A percentile compares a stretch with the other conserved stretches of the same genome.
These are phyloP conservation scores for Silene noctiflora DNA, from an alignment of 179 eudicot genomes.

Conservation along the genomic window DNA sequence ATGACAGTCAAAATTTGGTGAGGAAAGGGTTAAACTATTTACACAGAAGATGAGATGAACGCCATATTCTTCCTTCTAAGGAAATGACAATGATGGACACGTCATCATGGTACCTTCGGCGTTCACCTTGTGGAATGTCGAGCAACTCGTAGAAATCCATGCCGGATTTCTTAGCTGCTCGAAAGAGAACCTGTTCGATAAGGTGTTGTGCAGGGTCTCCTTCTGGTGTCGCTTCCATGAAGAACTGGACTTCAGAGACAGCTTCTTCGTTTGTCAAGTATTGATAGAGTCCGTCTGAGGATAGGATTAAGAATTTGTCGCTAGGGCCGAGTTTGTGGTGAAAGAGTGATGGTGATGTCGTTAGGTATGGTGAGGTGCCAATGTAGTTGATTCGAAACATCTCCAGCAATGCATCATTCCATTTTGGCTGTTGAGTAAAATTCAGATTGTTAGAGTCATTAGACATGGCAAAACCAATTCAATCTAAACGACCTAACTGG, in stretches of 20 bases:
- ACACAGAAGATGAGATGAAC: constrained; percentile 47
- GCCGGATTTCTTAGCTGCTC: constrained; percentile 93
- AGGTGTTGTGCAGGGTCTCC: constrained; percentile 97
- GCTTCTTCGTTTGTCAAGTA: constrained; percentile 88
- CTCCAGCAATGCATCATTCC: constrained; percentile 80
- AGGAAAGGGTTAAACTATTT: constrained; percentile 26
- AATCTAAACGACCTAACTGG: too few species aligned
- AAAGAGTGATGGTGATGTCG: constrained; percentile 57
- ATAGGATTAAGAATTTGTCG: constrained; percentile 71
- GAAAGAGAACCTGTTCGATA: constrained; percentile 75
- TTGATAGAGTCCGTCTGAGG: constrained; percentile 94
- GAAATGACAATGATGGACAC: constrained; percentile 74
- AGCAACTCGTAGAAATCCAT: constrained; percentile 76
- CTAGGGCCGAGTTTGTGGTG: constrained; percentile 66
- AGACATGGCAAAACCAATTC: too few species aligned
- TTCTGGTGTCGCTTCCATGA: constrained; percentile 65
- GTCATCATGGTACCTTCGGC: constrained; percentile 80
- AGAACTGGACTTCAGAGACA: constrained; percentile 59
- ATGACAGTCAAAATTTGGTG: constrained; percentile 25
- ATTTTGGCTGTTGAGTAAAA: constrained; percentile 59
- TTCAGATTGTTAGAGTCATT: too few species aligned
- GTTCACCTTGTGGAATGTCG: constrained; percentile 87
- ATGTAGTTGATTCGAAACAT: constrained; percentile 78
- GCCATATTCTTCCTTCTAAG: constrained; percentile 74
- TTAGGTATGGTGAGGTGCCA: constrained; percentile 72